Base-by-base conservation (phyloP, 2,329 filamentous ascomycete species). In the Aphanocladium album region DNA sequence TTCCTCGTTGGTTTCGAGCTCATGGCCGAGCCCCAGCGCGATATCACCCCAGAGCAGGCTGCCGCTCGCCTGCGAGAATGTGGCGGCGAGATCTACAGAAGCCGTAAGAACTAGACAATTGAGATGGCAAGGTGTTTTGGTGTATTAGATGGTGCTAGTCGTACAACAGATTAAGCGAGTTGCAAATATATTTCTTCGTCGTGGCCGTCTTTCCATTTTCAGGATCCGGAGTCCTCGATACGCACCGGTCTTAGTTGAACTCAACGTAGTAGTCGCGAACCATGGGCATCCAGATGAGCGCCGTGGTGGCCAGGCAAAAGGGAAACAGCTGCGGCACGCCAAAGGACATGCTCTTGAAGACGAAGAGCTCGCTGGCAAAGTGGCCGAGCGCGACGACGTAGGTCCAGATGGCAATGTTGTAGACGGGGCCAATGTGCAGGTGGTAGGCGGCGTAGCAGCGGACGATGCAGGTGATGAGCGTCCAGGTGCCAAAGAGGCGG, bases 41-140 rank as follows among this genome's bases (percentile, higher is more conserved):
- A 99, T 72, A 98, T 99, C 69, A 99, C 95, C 0, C 93, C 95
- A 0, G 95, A 99, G 76, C 95, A 98, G 76, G 95, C 95, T 1
- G 89, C 95, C 16, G 86, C 85, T 27, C 86, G 86, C 54, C 77
- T 99, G 62, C 84, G 89, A 65, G 80, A 82, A 61, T 93, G 91
- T 64, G 90, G 86, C 3, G 92, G 92, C 17, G 85, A 91, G 71
- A 77, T 99, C 64, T 98, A 99, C 72, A 85, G 95, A 65, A 91
- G 88, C n/a, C 68, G 56, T 35, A 73, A 27, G n/a, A n/a, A n/a
- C n/a, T n/a, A n/a, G n/a, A n/a, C 21, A 46, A 37, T 6, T 61
- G 37, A 61, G 46, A 17, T 37, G 3, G 21, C 19, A 33, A 2
- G 30, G 27, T 60, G n/a, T 25, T 19, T 57, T n/a, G 33, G 45